Conservation (phyloP, 2,329 filamentous ascomycete genomes). For the Metarhizium humberi region DNA sequence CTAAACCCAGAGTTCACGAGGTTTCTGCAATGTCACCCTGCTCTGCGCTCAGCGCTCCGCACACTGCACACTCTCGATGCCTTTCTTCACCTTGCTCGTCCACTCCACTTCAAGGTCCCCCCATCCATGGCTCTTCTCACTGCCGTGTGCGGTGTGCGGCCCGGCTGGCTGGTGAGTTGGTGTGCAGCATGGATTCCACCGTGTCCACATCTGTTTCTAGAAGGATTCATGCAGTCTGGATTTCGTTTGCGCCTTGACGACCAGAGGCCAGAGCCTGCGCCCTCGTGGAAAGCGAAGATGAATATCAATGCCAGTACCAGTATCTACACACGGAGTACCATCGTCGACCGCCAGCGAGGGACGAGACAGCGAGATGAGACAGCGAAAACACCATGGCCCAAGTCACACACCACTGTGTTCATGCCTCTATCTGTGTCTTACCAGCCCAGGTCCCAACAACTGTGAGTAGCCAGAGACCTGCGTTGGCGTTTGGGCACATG, state of each 20-base stretch:
- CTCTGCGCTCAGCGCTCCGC: not conserved
- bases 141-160: not conserved
- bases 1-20: not conserved
- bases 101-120: not conserved
- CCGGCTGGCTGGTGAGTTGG: not conserved
- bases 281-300: too few relatives aligned
- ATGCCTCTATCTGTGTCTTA: not conserved
- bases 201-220: not conserved
- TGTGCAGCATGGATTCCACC: not conserved
- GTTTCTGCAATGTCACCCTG: not conserved
- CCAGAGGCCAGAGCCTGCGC: too few relatives aligned
- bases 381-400: not conserved
- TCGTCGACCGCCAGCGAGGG: not conserved
- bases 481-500: not conserved
- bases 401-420: constrained; percentile 2
- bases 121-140: not conserved
- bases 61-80: too few relatives aligned
- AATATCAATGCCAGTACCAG: too few relatives aligned
- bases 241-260: too few relatives aligned
- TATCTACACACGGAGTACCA: not conserved
- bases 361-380: not conserved
- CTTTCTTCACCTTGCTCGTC: not conserved
- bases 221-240: not conserved
- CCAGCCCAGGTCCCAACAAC: not conserved
- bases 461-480: not conserved